These are phyloP conservation scores for Trametes cinnabarina DNA, from an alignment of 768 basidiomycete species.

Conservation along the genomic window DNA sequence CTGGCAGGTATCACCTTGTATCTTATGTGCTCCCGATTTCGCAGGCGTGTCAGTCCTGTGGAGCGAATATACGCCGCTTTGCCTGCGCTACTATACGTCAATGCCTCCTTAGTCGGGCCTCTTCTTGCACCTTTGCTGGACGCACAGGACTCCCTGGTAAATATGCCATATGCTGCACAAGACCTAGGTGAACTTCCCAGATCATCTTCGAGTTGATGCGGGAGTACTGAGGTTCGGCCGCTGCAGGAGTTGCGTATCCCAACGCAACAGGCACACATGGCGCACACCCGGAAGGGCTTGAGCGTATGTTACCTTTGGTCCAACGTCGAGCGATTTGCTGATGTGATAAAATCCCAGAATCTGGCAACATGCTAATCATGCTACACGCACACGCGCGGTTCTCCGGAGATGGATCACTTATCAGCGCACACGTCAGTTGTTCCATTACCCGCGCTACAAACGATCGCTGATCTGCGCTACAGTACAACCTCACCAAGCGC, in stretches of 20 bases:
- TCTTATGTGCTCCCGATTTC: neutral
- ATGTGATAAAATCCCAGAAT: constrained; percentile 20
- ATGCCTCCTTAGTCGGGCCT: constrained; percentile 27
- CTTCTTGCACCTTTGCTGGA: constrained; percentile 31
- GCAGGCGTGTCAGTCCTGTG: constrained; percentile 32
- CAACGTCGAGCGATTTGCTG: neutral
- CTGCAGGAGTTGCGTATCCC: constrained; percentile 12
- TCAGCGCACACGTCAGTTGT: constrained; percentile 11
- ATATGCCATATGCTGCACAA: constrained; percentile 24
- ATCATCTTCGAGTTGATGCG: too few species aligned
- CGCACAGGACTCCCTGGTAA: constrained; percentile 21
- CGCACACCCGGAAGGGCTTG: constrained; percentile 4
- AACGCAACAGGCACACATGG: constrained; percentile 14
- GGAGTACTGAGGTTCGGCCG: too few species aligned
- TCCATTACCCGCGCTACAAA: neutral
- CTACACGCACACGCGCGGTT: constrained; percentile 30
- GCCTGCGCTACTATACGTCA: constrained; percentile 31
- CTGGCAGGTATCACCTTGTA: too few species aligned
- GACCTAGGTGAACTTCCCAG: constrained; percentile 33
- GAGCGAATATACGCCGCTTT: constrained; percentile 32
- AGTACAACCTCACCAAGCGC: constrained; percentile 25
- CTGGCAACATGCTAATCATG: constrained; percentile 33
- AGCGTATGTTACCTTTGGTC: constrained; percentile 1
- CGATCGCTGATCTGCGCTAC: neutral
- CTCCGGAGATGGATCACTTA: constrained; percentile 27